Evolutionary conservation across 2,329 filamentous ascomycete genomes (phyloP).

Genomic region (Aureobasidium sp.): DNA sequence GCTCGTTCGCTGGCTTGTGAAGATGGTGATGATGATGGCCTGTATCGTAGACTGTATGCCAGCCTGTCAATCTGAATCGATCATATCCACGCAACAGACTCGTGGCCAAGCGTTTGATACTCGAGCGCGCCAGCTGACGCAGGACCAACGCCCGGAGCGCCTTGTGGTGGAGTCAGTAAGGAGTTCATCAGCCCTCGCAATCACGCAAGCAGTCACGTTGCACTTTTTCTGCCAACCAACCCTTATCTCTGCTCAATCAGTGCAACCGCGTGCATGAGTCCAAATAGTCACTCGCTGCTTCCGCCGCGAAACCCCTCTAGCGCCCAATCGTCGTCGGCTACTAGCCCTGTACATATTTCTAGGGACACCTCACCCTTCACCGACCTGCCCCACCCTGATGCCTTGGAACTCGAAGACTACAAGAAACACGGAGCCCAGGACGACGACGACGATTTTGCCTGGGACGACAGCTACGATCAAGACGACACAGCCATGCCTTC

Average conservation of each 20-base stretch:
- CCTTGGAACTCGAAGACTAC: constrained; percentile 15
- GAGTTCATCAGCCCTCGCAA: constrained; percentile 5
- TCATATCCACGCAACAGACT: not conserved
- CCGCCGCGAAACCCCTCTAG: not conserved
- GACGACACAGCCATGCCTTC: constrained; percentile 41
- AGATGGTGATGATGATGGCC: too few species aligned
- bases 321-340: constrained; percentile 1
- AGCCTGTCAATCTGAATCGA: not conserved
- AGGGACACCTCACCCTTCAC: constrained; percentile 27
- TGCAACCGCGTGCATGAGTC: constrained; percentile 10
- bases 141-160: constrained; percentile 7
- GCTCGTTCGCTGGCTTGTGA: too few species aligned
- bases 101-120: not conserved
- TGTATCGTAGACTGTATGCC: not conserved
- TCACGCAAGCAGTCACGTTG: constrained; percentile 15
- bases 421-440: constrained; percentile 5
- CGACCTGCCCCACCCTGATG: constrained; percentile 22
- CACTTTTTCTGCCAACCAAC: not conserved
- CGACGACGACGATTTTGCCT: constrained; percentile 35
- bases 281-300: not conserved
- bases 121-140: not conserved
- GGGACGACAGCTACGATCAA: constrained; percentile 35
- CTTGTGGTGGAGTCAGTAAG: constrained; percentile 6
- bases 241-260: constrained; percentile 12
- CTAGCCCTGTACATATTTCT: constrained; percentile 22